Conservation (phyloP, 2,329 filamentous ascomycete genomes). For the Epichloe brachyelytri region DNA sequence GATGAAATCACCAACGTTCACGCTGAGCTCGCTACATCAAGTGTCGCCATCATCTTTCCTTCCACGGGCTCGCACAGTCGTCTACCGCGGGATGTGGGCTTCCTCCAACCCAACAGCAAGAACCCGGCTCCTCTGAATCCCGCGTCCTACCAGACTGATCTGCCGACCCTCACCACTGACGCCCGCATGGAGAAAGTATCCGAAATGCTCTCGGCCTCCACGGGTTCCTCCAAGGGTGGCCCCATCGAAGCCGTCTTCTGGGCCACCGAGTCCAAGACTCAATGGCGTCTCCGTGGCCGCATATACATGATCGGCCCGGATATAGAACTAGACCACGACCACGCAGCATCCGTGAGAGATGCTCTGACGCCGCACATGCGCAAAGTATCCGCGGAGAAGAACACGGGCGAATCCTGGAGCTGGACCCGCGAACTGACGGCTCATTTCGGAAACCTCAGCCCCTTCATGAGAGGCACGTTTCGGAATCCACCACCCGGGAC, state of each 20-base stretch:
- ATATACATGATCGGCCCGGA: slow-evolving; percentile 66
- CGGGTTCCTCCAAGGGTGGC: slow-evolving; percentile 44
- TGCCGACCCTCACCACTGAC: slow-evolving; percentile 78
- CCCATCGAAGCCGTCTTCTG: slow-evolving; percentile 78
- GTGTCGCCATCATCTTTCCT: slow-evolving; percentile 15
- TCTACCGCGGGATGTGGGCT: slow-evolving; percentile 77
- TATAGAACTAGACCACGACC: slow-evolving; percentile 32
- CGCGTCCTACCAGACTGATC: slow-evolving; percentile 55
- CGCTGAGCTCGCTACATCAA: slow-evolving; percentile 36
- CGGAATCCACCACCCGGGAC: slow-evolving; percentile 58
- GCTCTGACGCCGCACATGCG: slow-evolving; percentile 53
- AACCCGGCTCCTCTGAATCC: slow-evolving; percentile 65
- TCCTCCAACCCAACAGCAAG: slow-evolving; percentile 57
- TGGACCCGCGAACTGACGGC: slow-evolving; percentile 71
- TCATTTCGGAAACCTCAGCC: slow-evolving; percentile 82
- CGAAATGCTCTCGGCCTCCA: slow-evolving; percentile 45
- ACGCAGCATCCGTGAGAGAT: slow-evolving; percentile 38
- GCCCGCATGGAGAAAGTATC: slow-evolving; percentile 71
- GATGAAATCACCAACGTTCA: slow-evolving; percentile 36
- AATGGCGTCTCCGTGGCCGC: slow-evolving; percentile 74
- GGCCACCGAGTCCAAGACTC: slow-evolving; percentile 54
- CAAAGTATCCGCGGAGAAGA: slow-evolving; percentile 1
- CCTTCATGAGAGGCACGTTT: slow-evolving; percentile 65
- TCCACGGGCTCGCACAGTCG: slow-evolving; percentile 62
- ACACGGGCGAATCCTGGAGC: slow-evolving; percentile 44